Evolutionary conservation across 768 basidiomycete species (phyloP), one percentile per base, ranked within the genome.

Genomic region (Boletus tylopilopsis): DNA sequence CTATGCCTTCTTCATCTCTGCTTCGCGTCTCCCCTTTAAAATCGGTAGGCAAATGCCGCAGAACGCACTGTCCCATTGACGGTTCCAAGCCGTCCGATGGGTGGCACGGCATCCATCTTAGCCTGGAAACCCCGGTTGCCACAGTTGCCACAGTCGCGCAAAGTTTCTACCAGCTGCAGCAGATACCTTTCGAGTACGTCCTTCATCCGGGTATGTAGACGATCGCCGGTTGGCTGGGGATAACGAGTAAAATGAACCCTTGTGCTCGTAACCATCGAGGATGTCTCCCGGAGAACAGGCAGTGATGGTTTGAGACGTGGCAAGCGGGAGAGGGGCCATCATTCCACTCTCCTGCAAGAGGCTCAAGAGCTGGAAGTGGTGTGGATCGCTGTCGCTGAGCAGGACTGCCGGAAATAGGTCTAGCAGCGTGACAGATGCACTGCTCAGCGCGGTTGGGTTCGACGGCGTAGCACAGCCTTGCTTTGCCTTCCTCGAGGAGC

Each of bases 351-450:
- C 52, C 7, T 48, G 25, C 45, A 56, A 19, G 12, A 57, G 50
- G 19, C 54, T 60, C 51, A 54, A 57, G 23, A 56, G 13, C 21
- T 49, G 56, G 40, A 64, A 56, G 33, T 52, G 42, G 42, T 47
- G 38, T 6, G 53, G 59, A 13, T 63, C 59, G 2, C 24, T 3
- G 11, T 32, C 37, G 6, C 23, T n/a, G n/a, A n/a, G n/a, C n/a
- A n/a, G 12, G 19, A 62, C 50, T 0, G 2, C 33, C 2, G 45
- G 45, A 40, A 47, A 50, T 9, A 49, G 16, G 0, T 21, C 2
- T 6, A 9, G 13, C 15, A 18, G n/a, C 3, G 5, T 1, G 8
- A 16, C 18, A 10, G 38, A 10, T 1, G 24, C 5, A 13, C 8
- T 15, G 15, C 0, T 4, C 9, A 23, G 3, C 2, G 13, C 16